Conservation (phyloP, 257 asterid species). For the Solanum corneliomulleri region DNA sequence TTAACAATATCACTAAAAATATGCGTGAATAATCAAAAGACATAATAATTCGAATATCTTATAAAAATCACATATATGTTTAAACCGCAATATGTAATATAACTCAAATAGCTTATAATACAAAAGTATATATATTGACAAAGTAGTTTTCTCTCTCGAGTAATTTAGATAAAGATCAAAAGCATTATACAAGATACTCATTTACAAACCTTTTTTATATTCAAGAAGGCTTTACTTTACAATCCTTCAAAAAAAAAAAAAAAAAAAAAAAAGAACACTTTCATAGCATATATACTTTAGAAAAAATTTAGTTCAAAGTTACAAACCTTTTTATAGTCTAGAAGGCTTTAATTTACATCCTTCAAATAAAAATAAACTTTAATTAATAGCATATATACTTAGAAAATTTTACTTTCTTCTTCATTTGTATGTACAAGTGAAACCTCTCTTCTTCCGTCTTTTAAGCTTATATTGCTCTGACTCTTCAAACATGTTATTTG, state of each 20-base stretch:
- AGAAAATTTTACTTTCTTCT: not conserved
- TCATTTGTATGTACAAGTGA: not conserved
- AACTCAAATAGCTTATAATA: not conserved
- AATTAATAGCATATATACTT: not conserved
- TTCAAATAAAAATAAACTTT: not conserved
- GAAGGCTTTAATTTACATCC: not conserved
- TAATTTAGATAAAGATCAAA: not conserved
- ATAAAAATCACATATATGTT: accelerated
- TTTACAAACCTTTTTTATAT: not conserved
- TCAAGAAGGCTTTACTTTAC: not conserved
- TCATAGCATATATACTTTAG: not conserved
- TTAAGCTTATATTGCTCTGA: not conserved
- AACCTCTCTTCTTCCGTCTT: not conserved
- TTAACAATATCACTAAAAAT: not conserved
- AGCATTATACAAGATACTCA: not conserved
- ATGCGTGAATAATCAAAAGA: too few species aligned
- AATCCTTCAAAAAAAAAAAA: not conserved
- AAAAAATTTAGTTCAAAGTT: not conserved
- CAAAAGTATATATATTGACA: not conserved
- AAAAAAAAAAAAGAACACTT: not conserved
- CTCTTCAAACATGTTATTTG: not conserved
- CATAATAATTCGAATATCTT: not conserved
- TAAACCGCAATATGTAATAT: too few species aligned
- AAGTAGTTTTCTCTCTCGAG: not conserved
- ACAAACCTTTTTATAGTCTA: not conserved